Percentiles rank a stretch among this genome's conserved stretches.
Evolutionary conservation across 495 filamentous ascomycete species (phyloP).

Genomic region (Elasticomyces elasticus): DNA sequence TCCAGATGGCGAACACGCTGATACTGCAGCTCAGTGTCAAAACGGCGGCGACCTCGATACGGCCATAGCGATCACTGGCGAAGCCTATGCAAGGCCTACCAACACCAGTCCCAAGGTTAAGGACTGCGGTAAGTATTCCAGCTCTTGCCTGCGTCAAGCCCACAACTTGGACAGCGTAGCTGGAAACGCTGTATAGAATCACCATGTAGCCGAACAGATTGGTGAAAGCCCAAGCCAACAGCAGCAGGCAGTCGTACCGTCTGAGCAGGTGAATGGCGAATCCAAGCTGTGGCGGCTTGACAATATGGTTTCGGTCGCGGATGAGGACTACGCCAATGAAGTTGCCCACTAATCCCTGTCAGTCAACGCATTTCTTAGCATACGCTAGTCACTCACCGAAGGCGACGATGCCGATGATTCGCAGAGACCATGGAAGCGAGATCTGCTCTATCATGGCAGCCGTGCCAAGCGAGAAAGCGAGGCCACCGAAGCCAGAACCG

Average conservation of each 20-base stretch:
- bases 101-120: conserved; percentile 56
- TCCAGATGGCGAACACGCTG: conserved; percentile 57
- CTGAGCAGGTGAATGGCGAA: conserved; percentile 41
- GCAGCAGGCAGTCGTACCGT: conserved; percentile 33
- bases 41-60: conserved; percentile 53
- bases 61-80: conserved; percentile 52
- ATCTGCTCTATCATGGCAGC: conserved; percentile 51
- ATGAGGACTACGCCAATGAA: conserved; percentile 46
- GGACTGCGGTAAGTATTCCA: conserved; percentile 56
- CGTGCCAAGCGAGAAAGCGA: conserved; percentile 44
- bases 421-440: conserved; percentile 53
- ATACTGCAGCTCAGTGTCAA: conserved; percentile 51
- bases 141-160: conserved; percentile 58
- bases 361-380: too few species aligned
- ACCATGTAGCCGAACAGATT: conserved; percentile 58
- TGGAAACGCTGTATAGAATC: conserved; percentile 38
- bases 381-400: too few species aligned
- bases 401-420: conserved; percentile 42
- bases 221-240: conserved; percentile 58
- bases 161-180: conserved; percentile 49
- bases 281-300: conserved; percentile 35
- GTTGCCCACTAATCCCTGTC: too few species aligned
- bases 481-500: conserved; percentile 63
- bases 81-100: conserved; percentile 61
- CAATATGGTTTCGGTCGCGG: conserved; percentile 51